Evolutionary conservation across 164 flowering plant species (phyloP).

Genomic region (Malania oleifera): DNA sequence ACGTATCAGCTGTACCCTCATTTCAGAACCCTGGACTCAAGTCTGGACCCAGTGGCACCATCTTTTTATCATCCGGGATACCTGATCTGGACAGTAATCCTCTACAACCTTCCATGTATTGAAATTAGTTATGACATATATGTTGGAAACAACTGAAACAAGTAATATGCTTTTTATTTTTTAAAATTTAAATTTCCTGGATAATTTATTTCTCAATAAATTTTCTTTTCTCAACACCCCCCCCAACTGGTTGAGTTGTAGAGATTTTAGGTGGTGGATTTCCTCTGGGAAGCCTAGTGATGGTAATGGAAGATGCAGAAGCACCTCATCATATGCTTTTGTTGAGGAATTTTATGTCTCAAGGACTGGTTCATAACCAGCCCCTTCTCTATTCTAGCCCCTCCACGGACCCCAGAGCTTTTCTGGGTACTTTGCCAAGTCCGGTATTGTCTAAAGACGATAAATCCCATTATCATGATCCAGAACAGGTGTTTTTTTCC

Average conservation of each 20-base stretch:
- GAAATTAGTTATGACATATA: not conserved
- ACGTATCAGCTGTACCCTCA: conserved; percentile 25
- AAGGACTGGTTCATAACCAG: conserved; percentile 78
- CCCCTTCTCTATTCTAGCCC: conserved; percentile 88
- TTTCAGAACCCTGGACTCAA: conserved; percentile 59
- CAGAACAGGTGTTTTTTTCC: conserved; percentile 47
- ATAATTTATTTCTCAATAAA: not conserved
- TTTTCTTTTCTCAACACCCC: not conserved
- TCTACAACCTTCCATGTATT: not conserved
- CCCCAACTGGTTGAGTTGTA: conserved; percentile 13
- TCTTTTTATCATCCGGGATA: conserved; percentile 81
- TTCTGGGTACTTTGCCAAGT: conserved; percentile 87
- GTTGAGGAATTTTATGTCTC: conserved; percentile 93
- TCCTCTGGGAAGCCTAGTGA: conserved; percentile 68
- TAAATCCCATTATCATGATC: conserved; percentile 30
- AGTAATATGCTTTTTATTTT: not conserved
- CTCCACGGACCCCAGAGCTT: conserved; percentile 64
- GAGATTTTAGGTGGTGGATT: conserved; percentile 96
- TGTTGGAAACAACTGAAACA: too few relatives aligned
- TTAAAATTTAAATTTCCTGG: not conserved
- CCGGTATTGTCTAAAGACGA: conserved; percentile 60
- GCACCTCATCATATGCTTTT: conserved; percentile 95
- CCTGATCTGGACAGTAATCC: conserved; percentile 85
- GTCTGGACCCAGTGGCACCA: conserved; percentile 68
- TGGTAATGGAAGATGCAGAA: conserved; percentile 96